Conservation (phyloP, 768 basidiomycete species). For the Pisolithus marmoratus region DNA sequence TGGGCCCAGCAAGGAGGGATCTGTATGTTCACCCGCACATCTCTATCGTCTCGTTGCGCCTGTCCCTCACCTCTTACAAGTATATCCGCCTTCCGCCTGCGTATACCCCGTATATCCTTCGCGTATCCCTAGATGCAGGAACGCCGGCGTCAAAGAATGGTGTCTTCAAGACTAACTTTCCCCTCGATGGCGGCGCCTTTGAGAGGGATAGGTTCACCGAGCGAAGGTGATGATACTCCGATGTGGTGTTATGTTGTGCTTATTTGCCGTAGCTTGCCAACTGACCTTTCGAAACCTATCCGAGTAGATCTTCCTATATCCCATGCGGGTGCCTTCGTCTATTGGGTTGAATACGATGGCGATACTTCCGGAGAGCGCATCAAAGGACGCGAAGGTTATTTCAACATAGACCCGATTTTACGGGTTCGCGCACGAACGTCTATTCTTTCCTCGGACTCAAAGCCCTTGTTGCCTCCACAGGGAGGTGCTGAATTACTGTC, state of each 20-base stretch:
- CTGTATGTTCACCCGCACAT: constrained; percentile 45
- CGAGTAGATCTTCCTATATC: constrained; percentile 94
- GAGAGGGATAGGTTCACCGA: constrained; percentile 68
- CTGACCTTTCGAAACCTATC: constrained; percentile 84
- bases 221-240: constrained; percentile 53
- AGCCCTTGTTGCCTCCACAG: constrained; percentile 45
- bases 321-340: constrained; percentile 92
- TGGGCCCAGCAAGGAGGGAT: constrained; percentile 78
- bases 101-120: constrained; percentile 79
- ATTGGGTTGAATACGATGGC: constrained; percentile 89
- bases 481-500: constrained; percentile 49
- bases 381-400: constrained; percentile 86
- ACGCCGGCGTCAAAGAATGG: constrained; percentile 88
- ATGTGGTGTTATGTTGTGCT: constrained; percentile 2
- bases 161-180: constrained; percentile 94
- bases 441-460: constrained; percentile 56
- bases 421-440: constrained; percentile 64
- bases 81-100: constrained; percentile 96
- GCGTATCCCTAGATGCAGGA: constrained; percentile 88
- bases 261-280: constrained; percentile 58
- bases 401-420: constrained; percentile 93
- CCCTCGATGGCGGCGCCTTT: constrained; percentile 86
- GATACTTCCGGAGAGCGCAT: constrained; percentile 52
- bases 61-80: constrained; percentile 35
- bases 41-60: constrained; percentile 1